Conservation (phyloP, 2,329 filamentous ascomycete species). For the Beauveria australis region DNA sequence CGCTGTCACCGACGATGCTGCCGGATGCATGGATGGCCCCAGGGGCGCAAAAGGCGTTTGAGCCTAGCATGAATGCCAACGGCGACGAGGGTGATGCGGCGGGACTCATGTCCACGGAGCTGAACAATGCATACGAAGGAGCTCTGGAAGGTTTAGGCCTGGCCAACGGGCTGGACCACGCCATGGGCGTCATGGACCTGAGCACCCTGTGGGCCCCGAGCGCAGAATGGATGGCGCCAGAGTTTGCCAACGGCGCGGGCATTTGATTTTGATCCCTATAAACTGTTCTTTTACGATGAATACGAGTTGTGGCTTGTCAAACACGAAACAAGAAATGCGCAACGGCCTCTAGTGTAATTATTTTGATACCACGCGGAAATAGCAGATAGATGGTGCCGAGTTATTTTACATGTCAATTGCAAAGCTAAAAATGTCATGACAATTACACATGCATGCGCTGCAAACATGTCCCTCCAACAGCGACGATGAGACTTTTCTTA, state of each 20-base stretch:
- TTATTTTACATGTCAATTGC: background rate
- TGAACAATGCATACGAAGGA: conserved; percentile 44
- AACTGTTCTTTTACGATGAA: background rate
- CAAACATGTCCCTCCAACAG: background rate
- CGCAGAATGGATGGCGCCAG: conserved; percentile 25
- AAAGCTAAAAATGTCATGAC: background rate
- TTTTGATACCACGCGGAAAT: background rate
- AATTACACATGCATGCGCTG: background rate
- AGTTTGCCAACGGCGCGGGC: conserved; percentile 24
- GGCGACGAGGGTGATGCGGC: background rate
- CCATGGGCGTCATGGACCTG: conserved; percentile 32
- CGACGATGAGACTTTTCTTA: conserved; percentile 11
- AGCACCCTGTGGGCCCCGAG: conserved; percentile 26
- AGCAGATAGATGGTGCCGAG: background rate
- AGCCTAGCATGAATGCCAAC: conserved; percentile 13
- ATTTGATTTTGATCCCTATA: conserved; percentile 15
- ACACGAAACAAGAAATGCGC: background rate
- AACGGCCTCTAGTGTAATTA: background rate
- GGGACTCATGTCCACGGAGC: conserved; percentile 19
- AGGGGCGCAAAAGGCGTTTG: conserved; percentile 3
- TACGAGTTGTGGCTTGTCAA: background rate
- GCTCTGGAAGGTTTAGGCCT: conserved; percentile 39
- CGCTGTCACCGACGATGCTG: conserved; percentile 12
- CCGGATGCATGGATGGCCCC: conserved; percentile 10
- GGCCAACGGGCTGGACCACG: conserved; percentile 33